Base-by-base conservation (phyloP, 2,329 filamentous ascomycete species). In the Pseudopyrenochaeta lycopersici region DNA sequence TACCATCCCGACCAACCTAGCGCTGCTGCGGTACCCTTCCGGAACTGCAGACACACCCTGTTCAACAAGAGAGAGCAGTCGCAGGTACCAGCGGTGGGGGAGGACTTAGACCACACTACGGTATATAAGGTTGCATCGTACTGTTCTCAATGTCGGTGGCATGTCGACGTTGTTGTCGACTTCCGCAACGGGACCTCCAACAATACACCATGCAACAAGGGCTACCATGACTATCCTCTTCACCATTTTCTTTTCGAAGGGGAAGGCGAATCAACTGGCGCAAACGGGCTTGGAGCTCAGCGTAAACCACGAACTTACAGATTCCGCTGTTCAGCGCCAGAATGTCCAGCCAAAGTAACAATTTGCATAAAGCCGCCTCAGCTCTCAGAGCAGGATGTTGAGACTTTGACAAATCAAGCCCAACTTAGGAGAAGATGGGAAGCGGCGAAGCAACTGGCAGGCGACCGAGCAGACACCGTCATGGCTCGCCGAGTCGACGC, bases 81-180 rank as follows among this genome's bases (percentile, higher is more conserved):
- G 48, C 71, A 77, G 29, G 67, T 82, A 21, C 79, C 82, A 5
- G 68, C 71, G 10, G 69, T 77, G 10, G 80, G 82, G 50, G 68
- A 74, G 27, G 66, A 72, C 29, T 70, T 76, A 31, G 70, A 75
- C 53, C 59, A 60, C 29, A 54, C 70, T 6, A 80, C 80, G 2
- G 68, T 79, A 41, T 86, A 84, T 68, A 85, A 81, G 60, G 78
- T 88, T 23, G 83, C 87, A 14, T 81, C 86, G 3, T 81, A 86
- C 60, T 91, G 88, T 72, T 75, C 79, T 50, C 79, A 78, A 54
- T 91, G 88, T 68, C 83, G 85, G 46, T 80, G 81, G 65, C 88
- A 90, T 72, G 76, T 89, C 38, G 81, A 86, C 60, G 68, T 90
- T 18, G 75, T 76, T 10, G 79, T 88, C 30, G 80, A 83, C 54